Percentiles rank a stretch among this genome's conserved stretches.
Evolutionary conservation across 345 rosid species (phyloP).

Genomic region (Acer negundo): DNA sequence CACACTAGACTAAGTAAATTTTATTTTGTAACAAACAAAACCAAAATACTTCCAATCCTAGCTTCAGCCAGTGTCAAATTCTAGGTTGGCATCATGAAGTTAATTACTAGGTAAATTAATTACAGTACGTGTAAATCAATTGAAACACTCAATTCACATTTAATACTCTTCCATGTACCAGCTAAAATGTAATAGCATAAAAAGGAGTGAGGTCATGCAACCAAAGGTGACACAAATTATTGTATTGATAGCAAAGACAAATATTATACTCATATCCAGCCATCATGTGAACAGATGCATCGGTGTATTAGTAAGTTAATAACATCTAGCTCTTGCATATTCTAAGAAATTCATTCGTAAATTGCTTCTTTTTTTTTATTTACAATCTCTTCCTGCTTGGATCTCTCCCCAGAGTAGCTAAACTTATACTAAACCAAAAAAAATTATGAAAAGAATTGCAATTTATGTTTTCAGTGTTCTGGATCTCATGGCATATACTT

Average conservation of each 20-base stretch:
- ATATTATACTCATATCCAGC: background rate
- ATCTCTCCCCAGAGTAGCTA: background rate
- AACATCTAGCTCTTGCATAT: background rate
- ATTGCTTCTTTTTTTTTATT: background rate
- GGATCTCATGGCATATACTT: background rate
- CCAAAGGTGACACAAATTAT: background rate
- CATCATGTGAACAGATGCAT: background rate
- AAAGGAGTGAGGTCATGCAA: background rate
- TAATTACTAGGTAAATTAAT: background rate
- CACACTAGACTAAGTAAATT: slow-evolving; percentile 6
- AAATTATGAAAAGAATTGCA: background rate
- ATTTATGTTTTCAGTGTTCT: background rate
- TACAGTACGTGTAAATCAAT: background rate
- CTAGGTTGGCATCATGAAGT: background rate
- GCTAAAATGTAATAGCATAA: background rate
- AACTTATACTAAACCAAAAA: background rate
- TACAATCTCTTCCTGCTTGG: background rate
- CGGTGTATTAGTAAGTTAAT: background rate
- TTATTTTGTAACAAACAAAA: slow-evolving; percentile 4
- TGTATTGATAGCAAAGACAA: background rate
- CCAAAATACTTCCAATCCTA: background rate
- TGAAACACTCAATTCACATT: background rate
- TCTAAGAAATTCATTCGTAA: background rate
- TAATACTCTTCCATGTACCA: background rate
- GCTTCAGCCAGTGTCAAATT: background rate